These are phyloP conservation scores for Chlamydomonas reinhardtii DNA, from an alignment of 163 green algal genomes.

Conservation along the genomic window DNA sequence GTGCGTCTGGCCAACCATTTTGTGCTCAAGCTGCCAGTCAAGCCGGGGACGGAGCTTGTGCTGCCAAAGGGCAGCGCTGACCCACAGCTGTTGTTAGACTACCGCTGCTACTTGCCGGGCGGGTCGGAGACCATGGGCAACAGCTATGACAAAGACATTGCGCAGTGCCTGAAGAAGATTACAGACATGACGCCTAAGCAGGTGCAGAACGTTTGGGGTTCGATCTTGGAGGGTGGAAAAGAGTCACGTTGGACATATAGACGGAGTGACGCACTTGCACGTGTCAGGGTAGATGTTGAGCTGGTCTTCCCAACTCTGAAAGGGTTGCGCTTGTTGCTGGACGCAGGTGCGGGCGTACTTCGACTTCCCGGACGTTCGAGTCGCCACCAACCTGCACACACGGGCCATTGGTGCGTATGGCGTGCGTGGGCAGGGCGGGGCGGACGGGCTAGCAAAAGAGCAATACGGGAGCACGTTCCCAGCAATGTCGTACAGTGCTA, in stretches of 20 bases:
- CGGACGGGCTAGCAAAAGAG: too few relatives aligned
- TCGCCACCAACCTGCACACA: conserved; percentile 47
- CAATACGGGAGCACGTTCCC: too few relatives aligned
- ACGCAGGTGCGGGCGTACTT: conserved; percentile 46
- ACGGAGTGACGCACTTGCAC: too few relatives aligned
- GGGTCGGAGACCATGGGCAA: conserved; percentile 53
- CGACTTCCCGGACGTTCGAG: conserved; percentile 33
- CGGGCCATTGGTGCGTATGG: conserved; percentile 10
- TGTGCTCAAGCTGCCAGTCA: conserved; percentile 45
- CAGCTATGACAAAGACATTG: conserved; percentile 58
- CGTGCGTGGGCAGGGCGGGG: too few relatives aligned
- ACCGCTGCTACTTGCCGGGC: conserved; percentile 59
- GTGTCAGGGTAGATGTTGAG: too few relatives aligned
- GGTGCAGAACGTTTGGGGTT: not conserved
- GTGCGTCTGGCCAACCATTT: conserved; percentile 56
- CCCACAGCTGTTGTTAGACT: conserved; percentile 65
- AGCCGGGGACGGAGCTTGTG: not conserved
- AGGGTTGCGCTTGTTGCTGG: too few relatives aligned
- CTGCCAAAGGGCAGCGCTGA: not conserved
- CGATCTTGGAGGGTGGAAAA: too few relatives aligned
- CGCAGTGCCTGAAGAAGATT: conserved; percentile 53
- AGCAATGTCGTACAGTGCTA: too few relatives aligned
- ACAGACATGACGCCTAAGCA: conserved; percentile 43
- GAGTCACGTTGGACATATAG: too few relatives aligned
- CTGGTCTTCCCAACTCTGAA: too few relatives aligned